Conservation (phyloP, 1,284 basidiomycete species). For the Trichosporon faecale region DNA sequence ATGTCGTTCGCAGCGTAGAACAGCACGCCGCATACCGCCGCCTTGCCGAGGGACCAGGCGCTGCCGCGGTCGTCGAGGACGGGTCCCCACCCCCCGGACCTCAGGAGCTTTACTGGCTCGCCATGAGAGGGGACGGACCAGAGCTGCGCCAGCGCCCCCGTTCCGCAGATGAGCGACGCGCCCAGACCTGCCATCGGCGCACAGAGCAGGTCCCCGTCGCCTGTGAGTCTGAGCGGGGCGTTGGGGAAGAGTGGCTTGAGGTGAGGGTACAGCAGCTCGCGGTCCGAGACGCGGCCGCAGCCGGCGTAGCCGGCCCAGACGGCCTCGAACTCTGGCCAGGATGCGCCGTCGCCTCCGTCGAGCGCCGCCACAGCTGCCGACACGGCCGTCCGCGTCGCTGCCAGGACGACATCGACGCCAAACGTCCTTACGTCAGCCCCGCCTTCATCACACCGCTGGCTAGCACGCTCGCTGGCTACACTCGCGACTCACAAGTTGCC, state of each 20-base stretch:
- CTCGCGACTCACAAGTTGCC: constrained; percentile 22
- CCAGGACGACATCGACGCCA: constrained; percentile 17
- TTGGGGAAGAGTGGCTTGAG: constrained; percentile 13
- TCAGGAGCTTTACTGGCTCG: background rate
- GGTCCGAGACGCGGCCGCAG: constrained; percentile 22
- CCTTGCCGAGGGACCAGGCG: constrained; percentile 23
- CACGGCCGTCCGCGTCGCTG: constrained; percentile 14
- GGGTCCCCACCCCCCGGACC: constrained; percentile 25
- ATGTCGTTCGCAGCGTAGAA: constrained; percentile 17
- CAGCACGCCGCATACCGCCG: constrained; percentile 18
- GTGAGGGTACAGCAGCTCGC: constrained; percentile 10
- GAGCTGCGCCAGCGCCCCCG: constrained; percentile 17
- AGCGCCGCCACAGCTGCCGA: background rate
- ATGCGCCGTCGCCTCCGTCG: background rate
- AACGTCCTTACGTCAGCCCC: constrained; percentile 17
- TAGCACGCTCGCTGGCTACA: background rate
- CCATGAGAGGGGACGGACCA: constrained; percentile 10
- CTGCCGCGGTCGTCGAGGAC: constrained; percentile 26
- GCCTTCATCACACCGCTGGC: background rate
- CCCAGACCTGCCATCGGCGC: constrained; percentile 14
- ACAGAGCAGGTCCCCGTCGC: constrained; percentile 23
- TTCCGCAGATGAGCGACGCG: constrained; percentile 25
- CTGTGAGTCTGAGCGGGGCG: constrained; percentile 15
- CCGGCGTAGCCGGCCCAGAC: constrained; percentile 25
- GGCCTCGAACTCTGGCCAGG: background rate